Conservation (phyloP, 345 rosid species). For the Sapria himalayana region DNA sequence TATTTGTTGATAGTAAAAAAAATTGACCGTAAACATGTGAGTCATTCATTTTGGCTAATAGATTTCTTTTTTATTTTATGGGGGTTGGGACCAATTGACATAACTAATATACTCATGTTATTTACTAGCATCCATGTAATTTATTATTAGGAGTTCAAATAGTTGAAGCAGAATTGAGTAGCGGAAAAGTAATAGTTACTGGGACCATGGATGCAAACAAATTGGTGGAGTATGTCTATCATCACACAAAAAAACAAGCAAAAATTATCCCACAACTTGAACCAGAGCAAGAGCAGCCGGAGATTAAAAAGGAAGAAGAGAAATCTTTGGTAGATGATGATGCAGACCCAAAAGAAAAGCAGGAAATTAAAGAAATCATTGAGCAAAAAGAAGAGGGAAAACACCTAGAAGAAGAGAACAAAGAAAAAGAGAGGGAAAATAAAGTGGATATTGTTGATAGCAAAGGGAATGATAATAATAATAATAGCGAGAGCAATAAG, state of each 20-base stretch:
- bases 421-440: conserved; percentile 7
- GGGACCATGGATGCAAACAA: conserved; percentile 79
- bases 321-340: conserved; percentile 20
- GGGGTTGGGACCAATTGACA: background rate
- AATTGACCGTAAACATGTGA: too few relatives aligned
- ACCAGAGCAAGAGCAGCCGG: conserved; percentile 21
- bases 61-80: background rate
- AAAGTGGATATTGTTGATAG: conserved; percentile 9
- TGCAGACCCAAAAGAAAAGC: conserved; percentile 15
- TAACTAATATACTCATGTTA: background rate
- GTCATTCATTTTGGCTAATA: too few relatives aligned
- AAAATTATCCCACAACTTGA: conserved; percentile 51
- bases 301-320: conserved; percentile 17
- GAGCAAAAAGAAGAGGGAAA: conserved; percentile 9
- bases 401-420: conserved; percentile 5
- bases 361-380: conserved; percentile 11
- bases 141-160: conserved; percentile 88
- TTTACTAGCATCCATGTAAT: too few relatives aligned
- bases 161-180: conserved; percentile 38
- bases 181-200: conserved; percentile 58
- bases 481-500: background rate
- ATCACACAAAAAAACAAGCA: conserved; percentile 71
- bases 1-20: too few relatives aligned
- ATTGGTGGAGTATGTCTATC: conserved; percentile 64
- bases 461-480: background rate